A percentile compares a stretch with the other conserved stretches of the same genome.
Conservation (phyloP, 2,329 filamentous ascomycete genomes). For the Pseudogymnoascus sp. region DNA sequence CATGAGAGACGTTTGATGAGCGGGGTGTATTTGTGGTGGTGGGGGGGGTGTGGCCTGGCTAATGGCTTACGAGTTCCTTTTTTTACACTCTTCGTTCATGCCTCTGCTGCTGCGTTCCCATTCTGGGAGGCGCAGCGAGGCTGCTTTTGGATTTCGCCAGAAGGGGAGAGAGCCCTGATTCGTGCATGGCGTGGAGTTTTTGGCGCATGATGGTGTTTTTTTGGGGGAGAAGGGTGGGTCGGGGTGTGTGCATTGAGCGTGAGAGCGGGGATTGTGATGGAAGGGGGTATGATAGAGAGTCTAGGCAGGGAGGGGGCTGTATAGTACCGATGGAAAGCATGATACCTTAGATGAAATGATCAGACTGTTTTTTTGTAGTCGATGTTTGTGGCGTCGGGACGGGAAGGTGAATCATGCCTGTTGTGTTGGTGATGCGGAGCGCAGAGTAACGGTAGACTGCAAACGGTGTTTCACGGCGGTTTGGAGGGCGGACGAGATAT, state of each 20-base stretch:
- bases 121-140: not conserved
- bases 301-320: not conserved
- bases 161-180: not conserved
- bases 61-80: not conserved
- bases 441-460: not conserved
- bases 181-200: conserved; percentile 8
- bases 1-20: conserved; percentile 1
- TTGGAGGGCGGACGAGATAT: not conserved
- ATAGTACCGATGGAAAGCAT: not conserved
- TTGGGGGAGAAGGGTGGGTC: not conserved
- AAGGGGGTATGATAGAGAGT: not conserved
- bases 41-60: not conserved
- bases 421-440: not conserved
- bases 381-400: not conserved
- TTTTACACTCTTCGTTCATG: not conserved
- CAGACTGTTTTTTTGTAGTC: not conserved
- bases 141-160: not conserved
- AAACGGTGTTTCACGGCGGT: not conserved
- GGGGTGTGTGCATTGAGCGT: conserved; percentile 5
- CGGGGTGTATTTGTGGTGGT: not conserved
- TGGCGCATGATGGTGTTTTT: not conserved
- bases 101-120: not conserved
- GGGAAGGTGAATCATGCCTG: not conserved
- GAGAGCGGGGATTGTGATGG: not conserved
- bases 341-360: conserved; percentile 9